A percentile compares a stretch with the other conserved stretches of the same genome.
These are phyloP conservation scores for Kentomonas sorsogonicus DNA, from an alignment of 208 protist species.

Conservation along the genomic window DNA sequence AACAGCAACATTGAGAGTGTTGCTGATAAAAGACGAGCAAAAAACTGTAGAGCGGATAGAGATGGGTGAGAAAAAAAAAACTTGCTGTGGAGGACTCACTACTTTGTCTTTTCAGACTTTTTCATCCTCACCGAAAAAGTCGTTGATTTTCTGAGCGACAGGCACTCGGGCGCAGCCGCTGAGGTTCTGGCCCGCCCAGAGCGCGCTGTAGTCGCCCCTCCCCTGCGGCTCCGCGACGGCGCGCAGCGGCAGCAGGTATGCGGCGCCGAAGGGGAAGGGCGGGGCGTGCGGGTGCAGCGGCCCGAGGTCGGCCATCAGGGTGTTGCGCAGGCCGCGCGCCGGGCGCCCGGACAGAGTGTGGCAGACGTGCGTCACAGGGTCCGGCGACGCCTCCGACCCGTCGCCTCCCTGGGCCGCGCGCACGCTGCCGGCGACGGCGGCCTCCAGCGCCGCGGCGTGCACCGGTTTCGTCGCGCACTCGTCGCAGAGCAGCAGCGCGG, in stretches of 20 bases:
- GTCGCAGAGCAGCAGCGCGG: constrained; percentile 20
- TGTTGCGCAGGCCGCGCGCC: constrained; percentile 17
- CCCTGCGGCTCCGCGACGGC: constrained; percentile 12
- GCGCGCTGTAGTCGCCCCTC: constrained; percentile 14
- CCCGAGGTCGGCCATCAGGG: constrained; percentile 18
- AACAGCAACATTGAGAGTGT: too few species aligned
- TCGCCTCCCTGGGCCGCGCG: too few species aligned
- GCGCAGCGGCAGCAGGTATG: constrained; percentile 16
- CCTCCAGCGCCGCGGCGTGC: constrained; percentile 15
- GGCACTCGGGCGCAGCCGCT: constrained; percentile 1
- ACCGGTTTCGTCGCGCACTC: constrained; percentile 17
- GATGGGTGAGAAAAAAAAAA: too few species aligned
- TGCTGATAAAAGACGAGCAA: too few species aligned
- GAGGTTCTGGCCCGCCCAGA: constrained; percentile 22
- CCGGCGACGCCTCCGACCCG: background rate
- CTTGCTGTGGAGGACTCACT: too few species aligned
- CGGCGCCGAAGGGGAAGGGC: constrained; percentile 12
- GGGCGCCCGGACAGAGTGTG: constrained; percentile 15
- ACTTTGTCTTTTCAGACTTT: too few species aligned
- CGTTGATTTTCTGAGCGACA: constrained; percentile 6
- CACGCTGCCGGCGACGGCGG: background rate
- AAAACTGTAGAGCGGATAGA: too few species aligned
- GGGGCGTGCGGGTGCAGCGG: constrained; percentile 15
- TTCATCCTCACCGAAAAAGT: too few species aligned
- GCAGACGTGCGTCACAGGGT: constrained; percentile 14